A percentile compares a stretch with the other conserved stretches of the same genome.
phyloP scores from a whole-genome alignment of 2,329 filamentous ascomycete species.

The Dactylellina parvicollis region DNA sequence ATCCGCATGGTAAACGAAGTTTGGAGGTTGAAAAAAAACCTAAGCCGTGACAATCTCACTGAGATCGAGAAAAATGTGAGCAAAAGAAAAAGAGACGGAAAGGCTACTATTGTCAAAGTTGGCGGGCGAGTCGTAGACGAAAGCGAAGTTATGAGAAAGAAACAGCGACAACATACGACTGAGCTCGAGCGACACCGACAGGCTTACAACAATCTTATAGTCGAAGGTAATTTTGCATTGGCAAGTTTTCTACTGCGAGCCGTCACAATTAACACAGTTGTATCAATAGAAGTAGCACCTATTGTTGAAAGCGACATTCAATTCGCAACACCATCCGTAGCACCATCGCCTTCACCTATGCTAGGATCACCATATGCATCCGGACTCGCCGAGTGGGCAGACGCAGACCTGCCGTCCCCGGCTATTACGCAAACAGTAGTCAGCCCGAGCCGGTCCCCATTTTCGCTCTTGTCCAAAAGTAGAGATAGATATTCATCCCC shows the following conservation, averaged over 20 bases:
- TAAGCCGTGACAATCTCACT: not conserved
- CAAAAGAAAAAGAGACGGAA: slow-evolving; percentile 2
- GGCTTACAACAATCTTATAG: not conserved
- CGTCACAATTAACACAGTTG: too few species aligned
- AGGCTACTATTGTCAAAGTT: slow-evolving; percentile 3
- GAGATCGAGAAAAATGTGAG: not conserved
- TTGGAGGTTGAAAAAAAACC: slow-evolving; percentile 11
- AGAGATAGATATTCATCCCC: not conserved
- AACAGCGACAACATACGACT: not conserved
- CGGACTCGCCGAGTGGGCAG: not conserved
- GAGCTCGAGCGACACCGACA: not conserved
- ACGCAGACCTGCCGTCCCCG: too few species aligned
- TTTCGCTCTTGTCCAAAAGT: too few species aligned
- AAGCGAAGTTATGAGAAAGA: slow-evolving; percentile 10
- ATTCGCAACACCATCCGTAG: too few species aligned
- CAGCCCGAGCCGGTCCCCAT: not conserved
- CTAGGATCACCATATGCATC: not conserved
- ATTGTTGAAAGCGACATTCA: too few species aligned
- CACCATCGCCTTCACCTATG: not conserved
- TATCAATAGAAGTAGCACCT: too few species aligned
- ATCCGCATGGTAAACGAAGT: slow-evolving; percentile 15
- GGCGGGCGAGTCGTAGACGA: not conserved
- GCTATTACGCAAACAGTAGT: not conserved
- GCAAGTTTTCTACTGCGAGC: too few species aligned
- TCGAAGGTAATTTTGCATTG: not conserved